Base-by-base conservation (phyloP, 176 grass and related monocot genomes). In the Echinochloa phyllopogon region DNA sequence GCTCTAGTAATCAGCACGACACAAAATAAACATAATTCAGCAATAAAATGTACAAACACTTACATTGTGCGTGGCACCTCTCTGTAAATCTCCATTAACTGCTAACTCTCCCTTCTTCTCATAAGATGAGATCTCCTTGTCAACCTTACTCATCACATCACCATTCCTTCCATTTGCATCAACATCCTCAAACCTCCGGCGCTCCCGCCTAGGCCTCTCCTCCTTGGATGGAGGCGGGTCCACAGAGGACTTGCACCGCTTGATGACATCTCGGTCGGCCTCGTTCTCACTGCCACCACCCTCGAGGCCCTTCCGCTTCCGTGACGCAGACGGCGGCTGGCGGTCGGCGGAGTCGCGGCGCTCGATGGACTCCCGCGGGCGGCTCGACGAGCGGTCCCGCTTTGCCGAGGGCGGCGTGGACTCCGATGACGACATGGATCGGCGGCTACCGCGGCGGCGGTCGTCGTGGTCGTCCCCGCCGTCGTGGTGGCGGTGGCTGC, bases 191-290 rank as follows among this genome's bases (percentile, higher is more conserved):
- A 85, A 85, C 74, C 39, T 82, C 78, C 84, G 60, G 12, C 80
- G 84, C 74, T 86, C 84, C 7, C 83, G 33, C 82, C 79, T 82
- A 7, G 68, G 86, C 73, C 52, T 78, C 37, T 89, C 86, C 58
- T 86, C 83, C 66, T 82, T 86, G 15, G 72, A 64, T 5, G 56
- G 79, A 14, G 86, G 79, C 59, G 69, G 82, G 17, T 98, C 96
- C 10, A 74, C 87, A 1, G 91, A 94, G 75, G 91, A 75, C 90
- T 75, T 92, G 1, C 79, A 20, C 75, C 90, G 74, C 65, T 91
- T 95, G 8, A 83, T 82, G 0, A 65, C 64, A 21, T 92, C 85
- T 1, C 74, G 73, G 18, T 86, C 68, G 59, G 44, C 18, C 86
- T 92, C 84, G 8, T 80, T 44, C 24, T 59, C 66, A 4, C 33